phyloP scores from a whole-genome alignment of 2,329 filamentous ascomycete genomes.

The Sporothrix brunneoviolacea region DNA sequence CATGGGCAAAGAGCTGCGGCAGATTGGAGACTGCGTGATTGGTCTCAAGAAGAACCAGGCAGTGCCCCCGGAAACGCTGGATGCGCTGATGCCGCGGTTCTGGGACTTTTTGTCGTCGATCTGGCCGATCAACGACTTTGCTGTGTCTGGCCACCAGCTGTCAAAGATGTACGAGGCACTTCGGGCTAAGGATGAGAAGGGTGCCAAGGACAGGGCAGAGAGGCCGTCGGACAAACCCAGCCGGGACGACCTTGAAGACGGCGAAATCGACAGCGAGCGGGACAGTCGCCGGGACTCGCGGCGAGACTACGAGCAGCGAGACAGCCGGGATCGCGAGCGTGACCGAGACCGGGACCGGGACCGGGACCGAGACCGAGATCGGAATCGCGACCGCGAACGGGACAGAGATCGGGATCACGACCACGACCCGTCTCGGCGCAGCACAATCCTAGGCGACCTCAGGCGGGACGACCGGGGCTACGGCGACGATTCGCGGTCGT shows the following conservation, averaged over 20 bases:
- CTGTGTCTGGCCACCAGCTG: conserved; percentile 30
- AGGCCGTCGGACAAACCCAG: conserved; percentile 14
- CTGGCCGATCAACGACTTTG: conserved; percentile 32
- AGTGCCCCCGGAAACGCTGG: conserved; percentile 25
- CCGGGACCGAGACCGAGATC: conserved; percentile 9
- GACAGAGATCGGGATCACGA: conserved; percentile 29
- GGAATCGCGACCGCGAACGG: conserved; percentile 7
- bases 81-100: conserved; percentile 31
- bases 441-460: conserved; percentile 8
- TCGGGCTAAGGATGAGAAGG: conserved; percentile 27
- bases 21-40: conserved; percentile 31
- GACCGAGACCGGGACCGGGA: conserved; percentile 12
- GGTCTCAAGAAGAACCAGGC: conserved; percentile 27
- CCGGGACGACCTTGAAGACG: conserved; percentile 30
- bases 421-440: conserved; percentile 28
- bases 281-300: conserved; percentile 28
- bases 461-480: conserved; percentile 6
- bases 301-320: conserved; percentile 19
- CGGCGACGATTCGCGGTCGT: conserved; percentile 1
- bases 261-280: conserved; percentile 32
- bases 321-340: conserved; percentile 12
- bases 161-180: conserved; percentile 32
- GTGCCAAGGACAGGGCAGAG: conserved; percentile 21
- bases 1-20: conserved; percentile 30
- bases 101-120: conserved; percentile 35